Evolutionary conservation across 2,329 filamentous ascomycete species (phyloP).

Genomic region (Lachnellula occidentalis): DNA sequence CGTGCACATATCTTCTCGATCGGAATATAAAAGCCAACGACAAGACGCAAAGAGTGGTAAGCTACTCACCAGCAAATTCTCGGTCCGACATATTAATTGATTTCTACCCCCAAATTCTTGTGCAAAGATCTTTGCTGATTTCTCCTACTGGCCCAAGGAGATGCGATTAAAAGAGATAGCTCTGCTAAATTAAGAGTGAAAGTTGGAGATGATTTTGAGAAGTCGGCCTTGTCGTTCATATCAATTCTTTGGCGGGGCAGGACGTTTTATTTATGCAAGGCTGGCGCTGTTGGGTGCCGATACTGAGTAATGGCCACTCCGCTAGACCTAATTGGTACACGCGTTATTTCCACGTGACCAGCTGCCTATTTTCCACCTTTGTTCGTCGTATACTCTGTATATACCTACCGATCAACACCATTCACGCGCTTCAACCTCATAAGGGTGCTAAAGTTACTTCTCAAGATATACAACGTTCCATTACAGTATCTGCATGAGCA

Average conservation of each 20-base stretch:
- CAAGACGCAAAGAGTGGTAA: neutral
- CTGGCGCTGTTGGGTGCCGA: neutral
- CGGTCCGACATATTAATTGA: conserved; percentile 54
- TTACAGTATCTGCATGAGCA: too few species aligned
- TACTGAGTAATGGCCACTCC: too few species aligned
- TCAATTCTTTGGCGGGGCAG: conserved; percentile 1
- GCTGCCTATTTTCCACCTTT: too few species aligned
- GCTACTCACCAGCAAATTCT: conserved; percentile 55
- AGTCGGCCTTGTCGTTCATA: neutral
- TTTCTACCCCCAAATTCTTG: neutral
- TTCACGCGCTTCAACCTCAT: too few species aligned
- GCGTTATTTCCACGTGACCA: too few species aligned
- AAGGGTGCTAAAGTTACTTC: too few species aligned
- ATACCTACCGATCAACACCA: too few species aligned
- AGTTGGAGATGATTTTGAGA: neutral
- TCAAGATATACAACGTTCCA: too few species aligned
- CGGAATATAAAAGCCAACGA: conserved; percentile 1
- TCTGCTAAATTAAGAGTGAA: neutral
- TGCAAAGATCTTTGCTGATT: neutral
- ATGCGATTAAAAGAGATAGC: neutral
- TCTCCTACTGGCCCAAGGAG: neutral
- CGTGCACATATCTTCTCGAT: neutral
- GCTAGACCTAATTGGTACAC: too few species aligned
- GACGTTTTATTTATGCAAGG: conserved; percentile 10
- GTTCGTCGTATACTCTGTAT: too few species aligned